Conservation (phyloP, 108 stramenopile species). For the Cylindrotheca fusiformis region DNA sequence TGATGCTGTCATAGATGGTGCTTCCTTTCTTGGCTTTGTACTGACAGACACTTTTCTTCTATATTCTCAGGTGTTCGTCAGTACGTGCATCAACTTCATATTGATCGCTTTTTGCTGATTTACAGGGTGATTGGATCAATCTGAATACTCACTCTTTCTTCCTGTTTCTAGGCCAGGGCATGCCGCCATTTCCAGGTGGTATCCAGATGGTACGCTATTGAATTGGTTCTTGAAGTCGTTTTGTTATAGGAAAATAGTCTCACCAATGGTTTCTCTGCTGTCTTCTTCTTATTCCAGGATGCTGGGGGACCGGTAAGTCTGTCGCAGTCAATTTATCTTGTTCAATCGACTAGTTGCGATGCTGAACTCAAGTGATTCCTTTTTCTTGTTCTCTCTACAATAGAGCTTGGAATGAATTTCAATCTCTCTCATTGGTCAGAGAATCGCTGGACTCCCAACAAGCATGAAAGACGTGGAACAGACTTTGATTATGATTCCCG, state of each 20-base stretch:
- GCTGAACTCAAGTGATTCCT: too few relatives aligned
- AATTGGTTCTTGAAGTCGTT: too few relatives aligned
- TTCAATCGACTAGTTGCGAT: not conserved
- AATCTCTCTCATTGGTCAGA: slow-evolving; percentile 26
- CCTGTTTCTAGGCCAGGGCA: slow-evolving; percentile 33
- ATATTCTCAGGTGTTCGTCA: too few relatives aligned
- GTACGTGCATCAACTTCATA: not conserved
- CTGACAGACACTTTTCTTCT: too few relatives aligned
- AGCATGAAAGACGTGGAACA: slow-evolving; percentile 11
- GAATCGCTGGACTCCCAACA: too few relatives aligned
- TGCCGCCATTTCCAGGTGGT: slow-evolving; percentile 41
- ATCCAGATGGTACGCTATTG: slow-evolving; percentile 23
- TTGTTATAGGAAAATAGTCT: too few relatives aligned
- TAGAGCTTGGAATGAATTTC: slow-evolving; percentile 33
- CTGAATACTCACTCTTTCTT: not conserved
- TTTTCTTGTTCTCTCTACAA: too few relatives aligned
- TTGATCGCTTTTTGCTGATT: not conserved
- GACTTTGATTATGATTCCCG: slow-evolving; percentile 35
- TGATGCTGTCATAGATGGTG: too few relatives aligned
- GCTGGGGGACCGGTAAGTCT: not conserved
- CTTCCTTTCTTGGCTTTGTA: too few relatives aligned
- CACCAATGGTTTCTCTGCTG: too few relatives aligned
- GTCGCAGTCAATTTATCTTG: not conserved
- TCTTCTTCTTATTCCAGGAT: too few relatives aligned
- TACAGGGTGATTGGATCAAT: not conserved